Base-by-base conservation (phyloP, 2,329 filamentous ascomycete genomes). In the Emericellopsis cladophorae region DNA sequence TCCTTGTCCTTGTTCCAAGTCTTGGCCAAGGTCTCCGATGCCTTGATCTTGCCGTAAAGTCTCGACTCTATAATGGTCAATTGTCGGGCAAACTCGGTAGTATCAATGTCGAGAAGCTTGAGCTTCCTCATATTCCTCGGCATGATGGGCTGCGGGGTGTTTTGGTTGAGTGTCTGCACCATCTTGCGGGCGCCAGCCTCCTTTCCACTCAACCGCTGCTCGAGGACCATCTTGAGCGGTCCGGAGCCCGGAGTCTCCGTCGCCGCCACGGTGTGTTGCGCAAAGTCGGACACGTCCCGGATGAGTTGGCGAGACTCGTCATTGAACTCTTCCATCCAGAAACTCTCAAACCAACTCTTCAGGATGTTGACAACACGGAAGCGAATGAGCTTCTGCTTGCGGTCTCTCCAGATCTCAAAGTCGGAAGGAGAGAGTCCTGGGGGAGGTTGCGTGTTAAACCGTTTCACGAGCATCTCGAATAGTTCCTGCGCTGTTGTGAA, bases 91-190 rank as follows among this genome's bases (percentile, higher is more conserved):
- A 98, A 96, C 57, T 98, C 92, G 0, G 84, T 85, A 0, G 88
- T 80, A 56, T 98, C 92, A 51, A 98, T 95, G 56, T 98, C 92
- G 42, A 96, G 66, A 65, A 98, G 96, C 61, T 96, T 98, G 51
- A 98, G 75, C 64, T 95, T 98, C 74, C 92, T 95, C 88, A 98
- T 94, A 59, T 96, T 95, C 72, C 95, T 95, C 2, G 92, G 92
- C 58, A 95, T 79, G 55, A 96, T 95, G 1, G 92, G 87, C 31
- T 83, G 68, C 4, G 92, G 90, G 1, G 85, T 84, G 46, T 85
- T 81, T 51, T 81, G 81, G 56, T 80, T 90, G 47, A 92, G 68
- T 1, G 88, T 96, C 46, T 92, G 79, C 15, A 98, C 81, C 56
- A 98, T 74, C 29, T 86, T 79, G 55, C 93, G 89, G 9, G 81